Evolutionary conservation across 495 filamentous ascomycete species (phyloP), one percentile per base, ranked within the genome.

Genomic region (Hapsidospora chrysogenum): DNA sequence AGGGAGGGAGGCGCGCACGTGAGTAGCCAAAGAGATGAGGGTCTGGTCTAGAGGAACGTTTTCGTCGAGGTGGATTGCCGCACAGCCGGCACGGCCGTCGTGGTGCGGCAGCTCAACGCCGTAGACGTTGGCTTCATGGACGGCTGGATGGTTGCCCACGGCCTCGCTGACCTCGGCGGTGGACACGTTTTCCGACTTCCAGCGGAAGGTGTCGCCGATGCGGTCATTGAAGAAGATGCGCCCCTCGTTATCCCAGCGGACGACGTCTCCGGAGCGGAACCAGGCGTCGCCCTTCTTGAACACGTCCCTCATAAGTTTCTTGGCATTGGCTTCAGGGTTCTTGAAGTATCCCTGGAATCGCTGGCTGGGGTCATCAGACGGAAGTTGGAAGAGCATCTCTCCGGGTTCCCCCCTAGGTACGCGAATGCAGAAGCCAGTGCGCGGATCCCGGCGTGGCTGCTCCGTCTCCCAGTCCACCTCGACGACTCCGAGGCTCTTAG

Each of bases 141-240:
- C 62, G 0, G 61, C 62, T 0, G 77, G 61, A 41, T 85, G 79
- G 1, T 55, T 47, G 2, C 82, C 78, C 0, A 95, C 47, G 0
- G 74, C 74, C 34, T 84, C 75, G 16, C 71, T 69, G 4, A 92
- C 86, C 42, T 92, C 87, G 15, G 77, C 75, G 0, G 86, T 89
- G 7, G 75, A 79, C 2, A 94, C 82, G 37, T 95, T 96, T 57
- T 96, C 87, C 29, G 73, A 75, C 62, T 92, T 94, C 87, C 87
- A 96, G 13, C 87, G 73, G 60, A 83, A 96, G 0, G 87, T 95
- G 46, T 96, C 87, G 34, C 87, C 87, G 25, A 96, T 77, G 9
- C 85, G 78, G 51, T 97, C 89, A 29, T 72, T 69, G 54, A 96
- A 96, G 54, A 67, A 93, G 60, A 76, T 76, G 10, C 78, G 63